Evolutionary conservation across 106 monocot genomes (phyloP).

Genomic region (Narthecium ossifragum): DNA sequence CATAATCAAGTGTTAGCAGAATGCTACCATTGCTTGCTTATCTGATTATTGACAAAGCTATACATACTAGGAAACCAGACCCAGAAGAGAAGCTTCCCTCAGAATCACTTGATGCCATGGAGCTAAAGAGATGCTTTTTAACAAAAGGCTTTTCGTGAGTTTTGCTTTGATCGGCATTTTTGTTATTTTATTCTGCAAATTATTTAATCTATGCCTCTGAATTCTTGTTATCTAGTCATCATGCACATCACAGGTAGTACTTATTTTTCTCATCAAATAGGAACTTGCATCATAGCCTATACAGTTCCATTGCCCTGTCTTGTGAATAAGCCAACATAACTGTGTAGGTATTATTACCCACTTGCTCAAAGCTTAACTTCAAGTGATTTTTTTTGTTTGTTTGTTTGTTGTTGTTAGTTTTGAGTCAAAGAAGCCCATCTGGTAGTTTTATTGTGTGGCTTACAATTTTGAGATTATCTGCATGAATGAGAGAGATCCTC

Average conservation of each 20-base stretch:
- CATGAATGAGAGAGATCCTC: too few relatives aligned
- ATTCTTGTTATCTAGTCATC: neutral
- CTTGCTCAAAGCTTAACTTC: too few relatives aligned
- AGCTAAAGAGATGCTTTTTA: constrained; percentile 61
- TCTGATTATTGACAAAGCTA: neutral
- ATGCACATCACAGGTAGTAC: neutral
- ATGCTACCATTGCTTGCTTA: neutral
- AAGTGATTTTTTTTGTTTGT: too few relatives aligned
- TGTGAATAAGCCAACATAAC: neutral
- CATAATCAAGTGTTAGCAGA: neutral
- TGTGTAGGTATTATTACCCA: too few relatives aligned
- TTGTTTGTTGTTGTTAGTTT: too few relatives aligned
- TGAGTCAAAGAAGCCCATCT: too few relatives aligned
- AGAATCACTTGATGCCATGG: constrained; percentile 70
- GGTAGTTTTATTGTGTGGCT: too few relatives aligned
- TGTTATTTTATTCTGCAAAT: neutral
- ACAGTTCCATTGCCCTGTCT: neutral
- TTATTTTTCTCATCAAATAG: neutral
- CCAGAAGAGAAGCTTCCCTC: constrained; percentile 78
- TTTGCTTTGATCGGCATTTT: constrained; percentile 1
- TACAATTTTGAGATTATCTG: too few relatives aligned
- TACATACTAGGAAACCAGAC: constrained; percentile 57
- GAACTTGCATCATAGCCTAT: too few relatives aligned
- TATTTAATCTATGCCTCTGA: neutral
- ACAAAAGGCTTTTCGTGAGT: constrained; percentile 93